These are phyloP conservation scores for Macadamia tetraphylla DNA, from an alignment of 164 flowering plant species.

Conservation along the genomic window DNA sequence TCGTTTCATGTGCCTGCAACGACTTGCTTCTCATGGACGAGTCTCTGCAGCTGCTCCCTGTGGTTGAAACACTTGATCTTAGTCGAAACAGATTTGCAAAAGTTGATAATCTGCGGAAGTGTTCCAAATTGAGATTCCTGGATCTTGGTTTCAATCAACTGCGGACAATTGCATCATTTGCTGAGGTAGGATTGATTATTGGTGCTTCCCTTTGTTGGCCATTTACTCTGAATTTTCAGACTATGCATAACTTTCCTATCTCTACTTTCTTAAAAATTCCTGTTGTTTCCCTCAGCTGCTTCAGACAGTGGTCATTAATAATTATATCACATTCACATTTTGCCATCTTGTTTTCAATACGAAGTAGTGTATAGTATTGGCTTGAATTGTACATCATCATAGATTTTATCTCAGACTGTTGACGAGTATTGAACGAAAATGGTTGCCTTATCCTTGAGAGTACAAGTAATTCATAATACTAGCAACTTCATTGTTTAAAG, in stretches of 20 bases:
- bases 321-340: too few relatives aligned
- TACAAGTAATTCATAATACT: too few relatives aligned
- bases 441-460: too few relatives aligned
- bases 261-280: too few relatives aligned
- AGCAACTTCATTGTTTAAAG: too few relatives aligned
- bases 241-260: not conserved
- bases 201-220: not conserved
- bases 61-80: slow-evolving; percentile 82
- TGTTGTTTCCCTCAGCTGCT: too few relatives aligned
- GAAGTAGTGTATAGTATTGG: too few relatives aligned
- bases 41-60: slow-evolving; percentile 90
- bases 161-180: slow-evolving; percentile 48
- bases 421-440: too few relatives aligned
- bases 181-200: slow-evolving; percentile 45
- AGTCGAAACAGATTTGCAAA: slow-evolving; percentile 86
- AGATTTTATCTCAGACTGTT: too few relatives aligned
- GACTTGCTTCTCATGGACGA: slow-evolving; percentile 88
- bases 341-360: too few relatives aligned
- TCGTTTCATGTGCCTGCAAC: slow-evolving; percentile 84
- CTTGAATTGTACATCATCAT: too few relatives aligned
- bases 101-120: slow-evolving; percentile 75
- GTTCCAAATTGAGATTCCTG: slow-evolving; percentile 67
- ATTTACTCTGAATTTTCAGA: not conserved
- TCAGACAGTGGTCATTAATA: too few relatives aligned
- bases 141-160: slow-evolving; percentile 94